Evolutionary conservation across 192 early-diverging fungal genomes (phyloP).

Genomic region (Linnemannia hyalina): DNA sequence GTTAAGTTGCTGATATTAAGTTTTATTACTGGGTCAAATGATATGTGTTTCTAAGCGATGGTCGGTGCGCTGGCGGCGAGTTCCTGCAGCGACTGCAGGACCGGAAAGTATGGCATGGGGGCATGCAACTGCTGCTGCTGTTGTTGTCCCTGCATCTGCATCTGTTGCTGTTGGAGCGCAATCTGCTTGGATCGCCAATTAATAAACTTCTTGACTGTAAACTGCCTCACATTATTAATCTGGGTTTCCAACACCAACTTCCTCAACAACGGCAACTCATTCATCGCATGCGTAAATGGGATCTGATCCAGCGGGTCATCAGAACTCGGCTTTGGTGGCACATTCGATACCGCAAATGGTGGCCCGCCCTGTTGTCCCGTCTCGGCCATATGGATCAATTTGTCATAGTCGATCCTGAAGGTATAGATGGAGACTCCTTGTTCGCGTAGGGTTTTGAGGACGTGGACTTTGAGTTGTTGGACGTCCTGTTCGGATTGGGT

Average conservation of each 20-base stretch:
- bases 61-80: not conserved
- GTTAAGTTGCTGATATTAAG: not conserved
- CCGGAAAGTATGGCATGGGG: not conserved
- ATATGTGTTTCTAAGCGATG: not conserved
- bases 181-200: slow-evolving; percentile 61
- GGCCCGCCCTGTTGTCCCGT: slow-evolving; percentile 61
- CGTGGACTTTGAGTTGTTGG: slow-evolving; percentile 63
- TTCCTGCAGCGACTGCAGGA: not conserved
- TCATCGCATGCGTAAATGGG: slow-evolving; percentile 25
- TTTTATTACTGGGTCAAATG: not conserved
- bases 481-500: slow-evolving; percentile 63
- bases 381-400: slow-evolving; percentile 61
- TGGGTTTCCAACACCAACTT: slow-evolving; percentile 67
- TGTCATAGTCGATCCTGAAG: slow-evolving; percentile 65
- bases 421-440: slow-evolving; percentile 71
- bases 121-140: slow-evolving; percentile 16
- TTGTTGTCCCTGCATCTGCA: not conserved
- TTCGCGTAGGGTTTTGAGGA: slow-evolving; percentile 64
- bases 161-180: slow-evolving; percentile 30
- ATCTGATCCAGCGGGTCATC: slow-evolving; percentile 28
- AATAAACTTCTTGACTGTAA: slow-evolving; percentile 71
- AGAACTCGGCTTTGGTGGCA: slow-evolving; percentile 8
- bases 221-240: slow-evolving; percentile 64
- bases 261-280: slow-evolving; percentile 63
- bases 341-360: slow-evolving; percentile 65